Conservation (phyloP, 202 grass and related monocot species). For the Zoysia matrella region DNA sequence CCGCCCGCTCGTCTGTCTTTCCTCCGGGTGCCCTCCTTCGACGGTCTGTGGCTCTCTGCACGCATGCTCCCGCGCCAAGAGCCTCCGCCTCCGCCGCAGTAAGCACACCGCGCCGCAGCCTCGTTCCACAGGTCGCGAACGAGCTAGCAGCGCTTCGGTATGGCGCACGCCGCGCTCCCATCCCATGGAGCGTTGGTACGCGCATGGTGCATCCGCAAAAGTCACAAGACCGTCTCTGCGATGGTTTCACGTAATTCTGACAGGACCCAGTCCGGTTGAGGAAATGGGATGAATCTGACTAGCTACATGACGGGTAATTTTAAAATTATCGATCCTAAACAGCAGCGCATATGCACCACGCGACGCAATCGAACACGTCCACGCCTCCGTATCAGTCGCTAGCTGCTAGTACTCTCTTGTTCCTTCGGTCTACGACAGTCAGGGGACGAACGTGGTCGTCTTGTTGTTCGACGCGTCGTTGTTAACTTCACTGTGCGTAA, state of each 20-base stretch:
- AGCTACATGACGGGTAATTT: too few relatives aligned
- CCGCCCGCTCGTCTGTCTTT: not conserved
- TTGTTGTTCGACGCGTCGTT: constrained; percentile 4
- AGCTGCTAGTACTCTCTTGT: not conserved
- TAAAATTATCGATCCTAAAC: too few relatives aligned
- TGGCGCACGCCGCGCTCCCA: not conserved
- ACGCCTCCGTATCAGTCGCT: too few relatives aligned
- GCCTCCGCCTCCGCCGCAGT: too few relatives aligned
- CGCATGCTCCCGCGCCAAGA: too few relatives aligned
- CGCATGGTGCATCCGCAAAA: too few relatives aligned
- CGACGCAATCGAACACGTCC: too few relatives aligned
- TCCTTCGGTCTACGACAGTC: not conserved
- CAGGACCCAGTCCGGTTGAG: too few relatives aligned
- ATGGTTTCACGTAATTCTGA: too few relatives aligned
- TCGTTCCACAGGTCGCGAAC: not conserved
- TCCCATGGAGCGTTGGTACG: not conserved
- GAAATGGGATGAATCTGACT: too few relatives aligned
- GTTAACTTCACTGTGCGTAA: constrained; percentile 30
- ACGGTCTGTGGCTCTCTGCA: not conserved
- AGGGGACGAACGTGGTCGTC: not conserved
- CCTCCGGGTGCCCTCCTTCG: constrained; percentile 18
- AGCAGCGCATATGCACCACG: too few relatives aligned
- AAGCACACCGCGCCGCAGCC: not conserved
- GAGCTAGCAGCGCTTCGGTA: not conserved
- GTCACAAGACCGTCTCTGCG: too few relatives aligned